phyloP scores from a whole-genome alignment of 805 yeast genomes.

The Candida hispaniensis region DNA sequence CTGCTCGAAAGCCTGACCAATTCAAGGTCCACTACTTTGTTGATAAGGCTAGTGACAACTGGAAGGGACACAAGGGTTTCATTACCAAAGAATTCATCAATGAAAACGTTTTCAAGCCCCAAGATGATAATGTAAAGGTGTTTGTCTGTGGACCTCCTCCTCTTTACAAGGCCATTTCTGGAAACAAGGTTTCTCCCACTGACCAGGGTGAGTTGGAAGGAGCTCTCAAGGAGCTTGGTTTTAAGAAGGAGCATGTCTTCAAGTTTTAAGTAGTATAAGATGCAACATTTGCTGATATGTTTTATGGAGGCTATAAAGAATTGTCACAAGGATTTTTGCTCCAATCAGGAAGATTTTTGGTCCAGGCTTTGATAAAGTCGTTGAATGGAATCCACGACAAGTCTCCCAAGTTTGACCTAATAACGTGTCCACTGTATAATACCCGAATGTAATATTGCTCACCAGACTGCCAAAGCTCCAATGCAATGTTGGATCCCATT shows the following conservation, averaged over 20 bases:
- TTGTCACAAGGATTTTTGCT: too few relatives aligned
- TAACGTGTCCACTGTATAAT: conserved; percentile 31
- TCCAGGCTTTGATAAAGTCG: conserved; percentile 13
- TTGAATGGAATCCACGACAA: conserved; percentile 16
- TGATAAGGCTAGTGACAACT: conserved; percentile 44
- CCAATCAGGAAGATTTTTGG: too few relatives aligned
- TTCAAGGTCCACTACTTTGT: conserved; percentile 69
- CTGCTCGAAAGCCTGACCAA: conserved; percentile 62
- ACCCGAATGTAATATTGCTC: conserved; percentile 29
- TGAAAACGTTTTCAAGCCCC: conserved; percentile 51
- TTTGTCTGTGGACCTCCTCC: conserved; percentile 96
- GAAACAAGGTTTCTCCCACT: conserved; percentile 68
- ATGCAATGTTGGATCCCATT: conserved; percentile 37
- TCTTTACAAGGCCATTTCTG: conserved; percentile 78
- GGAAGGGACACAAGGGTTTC: conserved; percentile 59
- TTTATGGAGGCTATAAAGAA: too few relatives aligned
- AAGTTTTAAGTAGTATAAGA: conserved; percentile 46
- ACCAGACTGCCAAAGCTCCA: conserved; percentile 31
- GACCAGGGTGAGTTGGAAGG: conserved; percentile 96
- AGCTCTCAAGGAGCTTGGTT: conserved; percentile 78
- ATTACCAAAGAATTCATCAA: conserved; percentile 65
- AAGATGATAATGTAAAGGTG: conserved; percentile 54
- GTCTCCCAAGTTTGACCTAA: conserved; percentile 17
- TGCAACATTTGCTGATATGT: too few relatives aligned
- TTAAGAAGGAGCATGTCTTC: conserved; percentile 74